A percentile compares a stretch with the other conserved stretches of the same genome.
Evolutionary conservation across 805 yeast species (phyloP).

Genomic region (Teunomyces pallodes): DNA sequence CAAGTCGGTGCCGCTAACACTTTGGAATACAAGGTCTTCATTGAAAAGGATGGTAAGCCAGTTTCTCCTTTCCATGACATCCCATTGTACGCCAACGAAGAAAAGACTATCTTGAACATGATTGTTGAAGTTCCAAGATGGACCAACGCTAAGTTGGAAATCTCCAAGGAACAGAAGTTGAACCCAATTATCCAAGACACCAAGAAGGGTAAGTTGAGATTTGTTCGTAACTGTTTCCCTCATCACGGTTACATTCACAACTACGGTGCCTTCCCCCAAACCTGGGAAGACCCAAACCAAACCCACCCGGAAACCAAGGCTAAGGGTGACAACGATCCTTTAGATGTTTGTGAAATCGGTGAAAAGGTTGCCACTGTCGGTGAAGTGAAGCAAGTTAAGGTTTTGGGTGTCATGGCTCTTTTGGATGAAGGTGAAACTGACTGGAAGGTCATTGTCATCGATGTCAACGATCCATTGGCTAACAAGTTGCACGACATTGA

Average conservation of each 20-base stretch:
- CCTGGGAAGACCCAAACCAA: constrained; percentile 76
- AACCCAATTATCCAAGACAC: constrained; percentile 97
- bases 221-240: constrained; percentile 96
- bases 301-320: constrained; percentile 59
- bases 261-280: constrained; percentile 98
- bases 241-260: constrained; percentile 98
- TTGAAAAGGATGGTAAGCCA: constrained; percentile 91
- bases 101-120: constrained; percentile 74
- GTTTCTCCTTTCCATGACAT: constrained; percentile 88
- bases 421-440: constrained; percentile 95
- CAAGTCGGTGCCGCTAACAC: constrained; percentile 96
- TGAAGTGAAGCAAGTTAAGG: constrained; percentile 59
- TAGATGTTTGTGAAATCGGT: constrained; percentile 50
- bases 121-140: constrained; percentile 98
- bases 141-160: constrained; percentile 97
- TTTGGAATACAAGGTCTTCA: constrained; percentile 84
- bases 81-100: constrained; percentile 85
- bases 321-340: constrained; percentile 47
- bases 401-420: constrained; percentile 73
- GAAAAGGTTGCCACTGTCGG: constrained; percentile 48
- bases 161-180: constrained; percentile 75
- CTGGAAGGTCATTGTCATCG: constrained; percentile 84
- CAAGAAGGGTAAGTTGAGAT: constrained; percentile 94
- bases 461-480: constrained; percentile 64
- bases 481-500: constrained; percentile 55